phyloP scores from a whole-genome alignment of 1,139 yeast species.

The Arxiozyma slooffiae region DNA sequence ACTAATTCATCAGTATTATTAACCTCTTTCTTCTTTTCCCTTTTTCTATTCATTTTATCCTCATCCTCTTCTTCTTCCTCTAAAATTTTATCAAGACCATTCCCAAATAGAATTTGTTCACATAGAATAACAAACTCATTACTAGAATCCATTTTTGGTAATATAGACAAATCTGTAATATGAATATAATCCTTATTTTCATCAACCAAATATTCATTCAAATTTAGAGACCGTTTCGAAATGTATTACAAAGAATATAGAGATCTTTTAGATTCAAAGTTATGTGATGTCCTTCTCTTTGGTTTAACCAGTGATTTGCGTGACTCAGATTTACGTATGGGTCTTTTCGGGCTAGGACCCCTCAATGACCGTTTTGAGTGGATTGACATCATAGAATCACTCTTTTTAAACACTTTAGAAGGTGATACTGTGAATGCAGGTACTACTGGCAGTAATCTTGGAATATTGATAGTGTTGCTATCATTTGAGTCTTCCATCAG shows the following conservation, averaged over 20 bases:
- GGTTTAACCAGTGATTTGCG: conserved; percentile 12
- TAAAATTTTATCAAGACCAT: conserved; percentile 20
- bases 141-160: conserved; percentile 17
- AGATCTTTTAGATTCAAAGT: conserved; percentile 28
- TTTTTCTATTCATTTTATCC: not conserved
- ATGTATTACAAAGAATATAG: conserved; percentile 28
- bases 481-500: conserved; percentile 10
- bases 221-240: conserved; percentile 29
- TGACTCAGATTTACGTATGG: conserved; percentile 14
- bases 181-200: conserved; percentile 8
- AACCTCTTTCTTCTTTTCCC: not conserved
- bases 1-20: not conserved
- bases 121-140: conserved; percentile 26
- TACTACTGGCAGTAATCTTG: conserved; percentile 11
- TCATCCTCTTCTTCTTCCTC: conserved; percentile 20
- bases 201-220: conserved; percentile 22
- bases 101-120: conserved; percentile 26
- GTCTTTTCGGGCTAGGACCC: conserved; percentile 6
- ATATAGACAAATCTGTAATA: conserved; percentile 12
- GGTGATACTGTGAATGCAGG: conserved; percentile 24
- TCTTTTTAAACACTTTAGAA: conserved; percentile 22
- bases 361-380: conserved; percentile 10
- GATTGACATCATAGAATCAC: conserved; percentile 17
- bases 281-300: conserved; percentile 19
- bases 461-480: conserved; percentile 1